phyloP scores from a whole-genome alignment of 495 filamentous ascomycete species.

The Halenospora varia region DNA sequence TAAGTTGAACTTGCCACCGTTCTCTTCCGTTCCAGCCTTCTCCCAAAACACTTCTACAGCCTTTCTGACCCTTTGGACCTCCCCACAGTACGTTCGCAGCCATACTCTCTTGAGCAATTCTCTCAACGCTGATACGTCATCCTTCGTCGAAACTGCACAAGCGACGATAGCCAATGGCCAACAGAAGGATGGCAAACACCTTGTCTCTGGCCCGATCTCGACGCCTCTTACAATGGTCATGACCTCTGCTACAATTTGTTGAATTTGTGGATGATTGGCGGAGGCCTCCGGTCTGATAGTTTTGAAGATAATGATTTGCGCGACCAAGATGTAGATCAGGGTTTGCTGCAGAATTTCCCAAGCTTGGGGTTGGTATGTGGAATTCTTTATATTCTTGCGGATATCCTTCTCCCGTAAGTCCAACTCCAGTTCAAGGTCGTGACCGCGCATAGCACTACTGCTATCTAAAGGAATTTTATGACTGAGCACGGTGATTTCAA shows the following conservation, averaged over 20 bases:
- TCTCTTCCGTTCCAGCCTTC: background rate
- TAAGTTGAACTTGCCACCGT: background rate
- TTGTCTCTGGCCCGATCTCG: background rate
- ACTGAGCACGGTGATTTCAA: conserved; percentile 3
- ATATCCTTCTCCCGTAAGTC: background rate
- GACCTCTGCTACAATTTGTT: conserved; percentile 3
- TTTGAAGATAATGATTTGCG: conserved; percentile 6
- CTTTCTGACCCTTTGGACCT: conserved; percentile 3
- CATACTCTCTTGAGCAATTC: conserved; percentile 5
- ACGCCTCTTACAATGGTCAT: conserved; percentile 3
- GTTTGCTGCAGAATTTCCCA: conserved; percentile 1
- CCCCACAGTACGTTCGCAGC: conserved; percentile 4
- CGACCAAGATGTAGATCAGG: conserved; percentile 6
- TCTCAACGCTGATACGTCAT: conserved; percentile 1
- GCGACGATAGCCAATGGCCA: conserved; percentile 10
- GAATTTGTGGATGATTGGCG: background rate
- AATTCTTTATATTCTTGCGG: background rate
- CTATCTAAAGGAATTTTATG: conserved; percentile 5
- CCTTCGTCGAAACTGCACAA: conserved; percentile 2
- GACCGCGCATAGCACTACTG: background rate
- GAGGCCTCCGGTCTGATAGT: conserved; percentile 1
- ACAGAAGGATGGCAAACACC: conserved; percentile 3
- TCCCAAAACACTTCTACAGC: conserved; percentile 9
- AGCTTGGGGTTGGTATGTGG: background rate
- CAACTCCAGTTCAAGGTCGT: background rate